phyloP scores from a whole-genome alignment of 2,329 filamentous ascomycete species.

The Chalaropsis ovoidea region DNA sequence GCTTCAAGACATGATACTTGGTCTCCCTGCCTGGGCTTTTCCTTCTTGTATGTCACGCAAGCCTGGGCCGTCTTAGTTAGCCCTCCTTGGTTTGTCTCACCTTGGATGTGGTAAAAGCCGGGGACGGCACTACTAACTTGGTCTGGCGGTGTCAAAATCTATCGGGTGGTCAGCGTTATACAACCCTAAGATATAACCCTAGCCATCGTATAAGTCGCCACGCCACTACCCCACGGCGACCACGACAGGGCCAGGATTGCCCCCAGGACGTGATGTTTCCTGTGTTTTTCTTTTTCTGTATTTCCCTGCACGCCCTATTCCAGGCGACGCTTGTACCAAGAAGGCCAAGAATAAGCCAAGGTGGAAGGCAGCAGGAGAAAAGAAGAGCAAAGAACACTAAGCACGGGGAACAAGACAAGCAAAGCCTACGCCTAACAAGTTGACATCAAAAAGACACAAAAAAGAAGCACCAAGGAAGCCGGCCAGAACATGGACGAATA shows the following conservation, averaged over 20 bases:
- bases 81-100: conserved; percentile 3
- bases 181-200: not conserved
- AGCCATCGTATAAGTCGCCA: not conserved
- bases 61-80: not conserved
- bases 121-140: not conserved
- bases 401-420: not conserved
- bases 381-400: conserved; percentile 2
- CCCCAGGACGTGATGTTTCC: not conserved
- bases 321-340: not conserved
- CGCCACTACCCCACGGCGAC: not conserved
- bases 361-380: not conserved
- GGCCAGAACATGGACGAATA: not conserved
- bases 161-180: not conserved
- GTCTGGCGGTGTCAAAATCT: conserved; percentile 8
- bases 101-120: not conserved
- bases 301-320: not conserved
- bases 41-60: not conserved
- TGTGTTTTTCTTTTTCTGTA: too few relatives aligned
- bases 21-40: not conserved
- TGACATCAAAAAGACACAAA: not conserved
- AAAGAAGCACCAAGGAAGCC: not conserved
- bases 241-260: not conserved
- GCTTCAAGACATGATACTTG: not conserved
- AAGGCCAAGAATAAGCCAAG: not conserved
- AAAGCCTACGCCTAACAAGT: not conserved